Conservation (phyloP, 164 flowering plant genomes). For the Vitis riparia region DNA sequence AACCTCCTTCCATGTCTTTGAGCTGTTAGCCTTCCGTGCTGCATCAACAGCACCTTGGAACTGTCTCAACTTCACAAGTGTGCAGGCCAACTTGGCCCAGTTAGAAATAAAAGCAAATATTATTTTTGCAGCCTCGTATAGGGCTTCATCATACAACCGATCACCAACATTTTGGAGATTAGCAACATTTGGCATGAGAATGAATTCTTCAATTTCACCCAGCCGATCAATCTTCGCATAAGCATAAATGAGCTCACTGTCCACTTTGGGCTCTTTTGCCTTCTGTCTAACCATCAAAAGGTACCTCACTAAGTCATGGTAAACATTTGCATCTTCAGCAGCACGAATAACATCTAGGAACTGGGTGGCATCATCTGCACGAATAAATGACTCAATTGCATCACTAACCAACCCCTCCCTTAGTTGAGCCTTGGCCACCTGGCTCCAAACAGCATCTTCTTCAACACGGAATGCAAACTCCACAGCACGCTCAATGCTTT, state of each 20-base stretch:
- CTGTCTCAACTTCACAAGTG: slow-evolving; percentile 85
- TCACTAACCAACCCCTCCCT: slow-evolving; percentile 94
- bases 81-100: slow-evolving; percentile 94
- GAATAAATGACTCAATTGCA: slow-evolving; percentile 98
- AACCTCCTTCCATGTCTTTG: slow-evolving; percentile 98
- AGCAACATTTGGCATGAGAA: slow-evolving; percentile 99
- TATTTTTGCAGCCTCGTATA: slow-evolving; percentile 96
- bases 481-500: slow-evolving; percentile 89
- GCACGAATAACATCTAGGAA: slow-evolving; percentile 91
- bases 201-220: slow-evolving; percentile 95
- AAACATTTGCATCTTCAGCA: slow-evolving; percentile 83
- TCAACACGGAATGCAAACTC: slow-evolving; percentile 99
- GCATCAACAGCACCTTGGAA: slow-evolving; percentile 99
- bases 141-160: slow-evolving; percentile 84
- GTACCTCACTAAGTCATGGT: slow-evolving; percentile 91
- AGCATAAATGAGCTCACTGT: slow-evolving; percentile 97
- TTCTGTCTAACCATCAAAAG: slow-evolving; percentile 98
- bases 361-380: slow-evolving; percentile 95
- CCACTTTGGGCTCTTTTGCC: slow-evolving; percentile 94
- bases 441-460: slow-evolving; percentile 99
- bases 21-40: slow-evolving; percentile 94
- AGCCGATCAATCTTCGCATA: slow-evolving; percentile 98
- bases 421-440: slow-evolving; percentile 98
- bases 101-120: slow-evolving; percentile 93
- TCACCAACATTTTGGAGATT: slow-evolving; percentile 98